Base-by-base conservation (phyloP, 2,329 filamentous ascomycete genomes). In the Fusarium sp. region DNA sequence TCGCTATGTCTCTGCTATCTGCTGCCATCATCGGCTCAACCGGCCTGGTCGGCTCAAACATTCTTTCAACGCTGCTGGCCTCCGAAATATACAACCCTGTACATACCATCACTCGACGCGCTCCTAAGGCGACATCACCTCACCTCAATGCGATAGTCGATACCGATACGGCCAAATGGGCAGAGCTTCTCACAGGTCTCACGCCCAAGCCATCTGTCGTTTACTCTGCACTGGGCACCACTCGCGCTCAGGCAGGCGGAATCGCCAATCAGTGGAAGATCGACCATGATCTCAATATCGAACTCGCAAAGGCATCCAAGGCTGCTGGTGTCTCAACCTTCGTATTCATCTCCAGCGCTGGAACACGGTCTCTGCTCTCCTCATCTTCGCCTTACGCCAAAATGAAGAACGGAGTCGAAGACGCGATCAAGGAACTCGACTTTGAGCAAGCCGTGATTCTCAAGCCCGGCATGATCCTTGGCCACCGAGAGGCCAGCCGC, bases 371-470 rank as follows among this genome's bases (percentile, higher is more conserved):
- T 20, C 32, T 87, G 44, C 36, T 84, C 38, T 56, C 75, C 48
- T 54, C 83, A 82, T 57, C 86, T 84, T n/a, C 89, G 80, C 83
- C 86, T 78, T 83, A 87, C 83, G 71, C 89, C 84, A 73, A 85
- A 81, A 96, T 98, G 94, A 98, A 98, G 86, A 91, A 90, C 30
- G 93, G 96, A 77, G 90, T 98, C 45, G 96, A 98, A 81, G 92
- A 97, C 39, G 86, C 90, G 22, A 88, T 98, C 68, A 89, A 89
- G 80, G 89, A 84, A 47, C 83, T 96, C 8, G 91, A 85, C 9
- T 98, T 98, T 79, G 93, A 95, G 56, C 90, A 93, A 74, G 92
- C 91, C 9, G 88, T 98, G 62, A 92, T 98, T 61, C 55, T 92
- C 28, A 82, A 91, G 50, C 95, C 95, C 0, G 95, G 93, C 0